Evolutionary conservation across 192 early-diverging fungal species (phyloP), one percentile per base, ranked within the genome.

Genomic region (Pilaira anomala): DNA sequence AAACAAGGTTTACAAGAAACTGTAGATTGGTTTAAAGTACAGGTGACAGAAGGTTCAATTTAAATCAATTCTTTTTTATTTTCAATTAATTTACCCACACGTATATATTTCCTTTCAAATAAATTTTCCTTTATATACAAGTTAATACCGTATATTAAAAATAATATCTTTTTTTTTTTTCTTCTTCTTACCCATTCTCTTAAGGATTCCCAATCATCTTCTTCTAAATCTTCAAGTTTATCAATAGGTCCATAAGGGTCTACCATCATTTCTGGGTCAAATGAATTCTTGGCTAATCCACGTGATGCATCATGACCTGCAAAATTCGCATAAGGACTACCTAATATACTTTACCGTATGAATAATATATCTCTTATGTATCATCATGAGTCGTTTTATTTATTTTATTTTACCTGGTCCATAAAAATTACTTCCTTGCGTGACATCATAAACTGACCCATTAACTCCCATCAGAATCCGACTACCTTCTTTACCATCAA

Each of bases 251-350:
- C 78, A 26, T 90, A 83, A 18, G 88, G 53, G 18, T 83, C 77
- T 1, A 77, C 67, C 59, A 98, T 62, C 78, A 96, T 82, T 5
- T 80, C 79, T 40, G 63, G 75, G 61, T 93, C 91, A 71, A 98
- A 96, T 49, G 89, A 90, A 58, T 90, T 80, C 69, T 95, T 88
- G 26, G 95, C 91, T 56, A 98, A 73, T 0, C 96, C 94, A 39
- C 96, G 85, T 19, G 93, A 95, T n/a, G 96, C 94, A 78, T 98
- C 96, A 18, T 88, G 85, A 0, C 96, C 96, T 12, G 93, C 88
- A 86, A 97, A 98, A 79, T 94, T 96, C 18, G 84, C 90, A 67
- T 98, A 98, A 11, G 90, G 93, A 7, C 94, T 92, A n/a, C 80
- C 91, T 90, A 21, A 54, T 45, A 12, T 45, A 30, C 18, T 6